Evolutionary conservation across 1,284 basidiomycete genomes (phyloP), one percentile per base, ranked within the genome.

Genomic region (Lignosus rhinocerotis): DNA sequence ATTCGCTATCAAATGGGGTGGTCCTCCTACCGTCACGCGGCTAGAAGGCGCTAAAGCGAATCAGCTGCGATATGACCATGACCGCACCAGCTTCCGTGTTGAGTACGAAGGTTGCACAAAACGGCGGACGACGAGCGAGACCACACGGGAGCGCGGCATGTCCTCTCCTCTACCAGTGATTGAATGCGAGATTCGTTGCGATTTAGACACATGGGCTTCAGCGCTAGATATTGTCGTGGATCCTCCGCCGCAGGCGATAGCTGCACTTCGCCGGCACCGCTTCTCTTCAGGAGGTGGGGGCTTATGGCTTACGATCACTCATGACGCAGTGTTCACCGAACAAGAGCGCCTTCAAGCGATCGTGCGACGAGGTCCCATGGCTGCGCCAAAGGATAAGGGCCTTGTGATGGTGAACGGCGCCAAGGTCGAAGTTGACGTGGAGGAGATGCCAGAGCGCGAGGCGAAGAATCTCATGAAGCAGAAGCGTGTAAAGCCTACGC

Each of bases 161-260:
- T 66, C 73, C 3, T 61, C 69, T 5, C 67, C 71, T 51, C 68
- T 77, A 16, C 84, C 84, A 6, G 77, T 81, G 25, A 88, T 98
- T 59, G 96, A 99, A 70, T 96, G 94, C 71, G 95, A 98, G 68
- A 80, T 99, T 47, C 84, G 97, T 38, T 98, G 96, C 73, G 96
- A 99, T 70, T 77, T 94, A 53, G 94, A 98, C 68, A 89, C 87
- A 0, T 99, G 97, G 97, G 87, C 90, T 0, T 79, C 80, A 3
- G 92, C 88, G 10, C 76, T 99, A 56, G 93, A 97, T 66, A 87
- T 99, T 47, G 89, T 97, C 16, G 86, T 98, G 49, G 95, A 98
- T 72, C 97, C 97, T 0, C 95, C 96, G 2, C 96, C 96, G 17
- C 87, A 90, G 64, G 81, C 84, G 5, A 88, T 96, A 39, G 86